Evolutionary conservation across 441 rosid genomes (phyloP).

Genomic region (Gossypium davidsonii): DNA sequence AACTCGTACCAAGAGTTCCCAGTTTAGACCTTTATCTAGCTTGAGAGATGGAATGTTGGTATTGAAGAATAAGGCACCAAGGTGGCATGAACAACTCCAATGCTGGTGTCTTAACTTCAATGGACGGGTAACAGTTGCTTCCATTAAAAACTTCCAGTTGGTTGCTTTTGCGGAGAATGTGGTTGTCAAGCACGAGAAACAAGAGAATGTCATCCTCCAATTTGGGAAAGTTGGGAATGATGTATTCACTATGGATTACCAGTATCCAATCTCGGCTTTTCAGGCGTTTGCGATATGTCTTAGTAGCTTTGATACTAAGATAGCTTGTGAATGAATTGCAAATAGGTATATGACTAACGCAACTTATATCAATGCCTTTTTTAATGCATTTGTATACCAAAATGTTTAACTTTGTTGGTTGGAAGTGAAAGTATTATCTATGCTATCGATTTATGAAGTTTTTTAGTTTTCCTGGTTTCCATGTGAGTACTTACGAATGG

Average conservation of each 20-base stretch:
- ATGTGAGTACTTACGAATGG: not conserved
- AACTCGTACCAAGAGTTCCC: slow-evolving; percentile 38
- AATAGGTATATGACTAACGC: slow-evolving; percentile 17
- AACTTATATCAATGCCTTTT: not conserved
- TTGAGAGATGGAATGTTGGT: slow-evolving; percentile 54
- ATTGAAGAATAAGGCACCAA: slow-evolving; percentile 74
- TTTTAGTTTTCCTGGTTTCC: not conserved
- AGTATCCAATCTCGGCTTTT: slow-evolving; percentile 89
- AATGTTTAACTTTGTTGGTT: not conserved
- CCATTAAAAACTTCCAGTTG: slow-evolving; percentile 91
- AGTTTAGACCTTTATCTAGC: slow-evolving; percentile 39
- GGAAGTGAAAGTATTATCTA: not conserved
- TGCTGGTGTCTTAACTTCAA: slow-evolving; percentile 97
- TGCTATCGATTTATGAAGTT: not conserved
- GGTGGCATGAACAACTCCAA: slow-evolving; percentile 94
- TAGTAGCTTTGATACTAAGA: slow-evolving; percentile 95
- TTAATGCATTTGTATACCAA: not conserved
- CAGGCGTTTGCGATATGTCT: slow-evolving; percentile 94
- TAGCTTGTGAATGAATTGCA: slow-evolving; percentile 72
- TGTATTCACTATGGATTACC: slow-evolving; percentile 91
- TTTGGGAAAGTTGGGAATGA: slow-evolving; percentile 96
- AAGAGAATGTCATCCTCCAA: slow-evolving; percentile 82
- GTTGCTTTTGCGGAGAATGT: slow-evolving; percentile 67
- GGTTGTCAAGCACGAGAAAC: slow-evolving; percentile 54
- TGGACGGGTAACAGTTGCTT: slow-evolving; percentile 90